A percentile compares a stretch with the other conserved stretches of the same genome.
phyloP scores from a whole-genome alignment of 208 protist genomes.

The Wallacemonas sp. region DNA sequence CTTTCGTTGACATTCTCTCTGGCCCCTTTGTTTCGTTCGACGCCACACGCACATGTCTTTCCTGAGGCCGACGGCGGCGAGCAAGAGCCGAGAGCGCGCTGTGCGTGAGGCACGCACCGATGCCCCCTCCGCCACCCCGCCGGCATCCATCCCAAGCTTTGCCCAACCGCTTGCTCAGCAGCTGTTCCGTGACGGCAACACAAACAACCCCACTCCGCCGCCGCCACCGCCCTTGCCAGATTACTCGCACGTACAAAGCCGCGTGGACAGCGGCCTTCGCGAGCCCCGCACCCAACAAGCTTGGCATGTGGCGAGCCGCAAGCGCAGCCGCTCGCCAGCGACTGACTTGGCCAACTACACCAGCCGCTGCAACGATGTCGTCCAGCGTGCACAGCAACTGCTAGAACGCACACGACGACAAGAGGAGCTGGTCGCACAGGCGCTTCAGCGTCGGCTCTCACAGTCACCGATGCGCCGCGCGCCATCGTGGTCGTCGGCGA shows the following conservation, averaged over 20 bases:
- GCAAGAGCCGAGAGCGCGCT: slow-evolving; percentile 19
- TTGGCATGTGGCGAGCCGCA: slow-evolving; percentile 6
- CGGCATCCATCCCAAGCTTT: not conserved
- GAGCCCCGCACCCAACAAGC: not conserved
- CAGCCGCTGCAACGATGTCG: slow-evolving; percentile 40
- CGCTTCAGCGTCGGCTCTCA: slow-evolving; percentile 36
- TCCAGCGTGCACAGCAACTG: slow-evolving; percentile 47
- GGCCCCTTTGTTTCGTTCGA: not conserved
- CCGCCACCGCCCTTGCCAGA: not conserved
- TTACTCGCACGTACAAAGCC: slow-evolving; percentile 14
- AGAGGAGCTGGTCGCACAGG: slow-evolving; percentile 21
- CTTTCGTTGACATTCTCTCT: not conserved
- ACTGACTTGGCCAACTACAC: slow-evolving; percentile 18
- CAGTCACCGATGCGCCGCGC: slow-evolving; percentile 24
- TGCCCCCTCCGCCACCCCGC: not conserved
- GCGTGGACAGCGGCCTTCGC: slow-evolving; percentile 10
- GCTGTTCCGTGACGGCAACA: not conserved
- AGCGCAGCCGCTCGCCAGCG: slow-evolving; percentile 23
- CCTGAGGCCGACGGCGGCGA: slow-evolving; percentile 21
- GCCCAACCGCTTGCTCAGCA: slow-evolving; percentile 9
- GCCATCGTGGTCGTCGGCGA: slow-evolving; percentile 8
- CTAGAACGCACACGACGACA: slow-evolving; percentile 39
- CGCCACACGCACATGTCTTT: slow-evolving; percentile 29
- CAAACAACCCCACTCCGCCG: not conserved
- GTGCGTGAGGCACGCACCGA: not conserved